Base-by-base conservation (phyloP, 257 asterid genomes). In the Thymus mandschuricus region DNA sequence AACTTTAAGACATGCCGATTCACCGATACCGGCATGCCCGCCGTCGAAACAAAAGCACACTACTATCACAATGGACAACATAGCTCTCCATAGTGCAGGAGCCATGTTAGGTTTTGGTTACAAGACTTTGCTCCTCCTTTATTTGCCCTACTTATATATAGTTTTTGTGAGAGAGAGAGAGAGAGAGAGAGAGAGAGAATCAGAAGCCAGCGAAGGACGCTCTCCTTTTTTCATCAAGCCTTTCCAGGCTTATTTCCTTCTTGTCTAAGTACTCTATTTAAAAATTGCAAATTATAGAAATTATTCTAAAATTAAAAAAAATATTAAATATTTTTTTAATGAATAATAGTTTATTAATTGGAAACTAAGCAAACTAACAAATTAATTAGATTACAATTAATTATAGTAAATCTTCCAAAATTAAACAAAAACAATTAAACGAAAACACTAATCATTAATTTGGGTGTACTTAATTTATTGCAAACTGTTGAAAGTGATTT, bases 1-100 rank as follows among this genome's bases (percentile, higher is more conserved):
- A 48, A 87, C 96, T 31, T 33, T 68, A 56, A 92, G 58, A 54
- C 81, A 83, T 10, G 82, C 85, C 4, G 89, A 69, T 72, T 76
- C 79, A 1, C 61, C 54, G 1, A 30, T 8, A 41, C 75, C 86
- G 5, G 72, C 58, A 3, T 8, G 68, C 54, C 52, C 81, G 41
- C 71, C 49, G 3, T 71, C 40, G 34, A 61, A 75, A 1, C 64
- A 66, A 33, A 64, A 66, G 28, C 65, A 59, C 33, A 74, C 35
- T 2, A 86, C 21, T 12, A 74, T 44, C 56, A 70, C 52, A 12
- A 82, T 5, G 15, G 78, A 45, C n/a, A 69, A 45, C n/a, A 69
- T 2, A 28, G 62, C 9, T 28, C 51, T 68, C 49, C n/a, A 6
- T 1, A 56, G 21, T 28, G 34, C 28, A 8, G 51, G 15, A 30